Evolutionary conservation across 257 asterid species (phyloP), one percentile per base, ranked within the genome.

Genomic region (Solanum etuberosum): DNA sequence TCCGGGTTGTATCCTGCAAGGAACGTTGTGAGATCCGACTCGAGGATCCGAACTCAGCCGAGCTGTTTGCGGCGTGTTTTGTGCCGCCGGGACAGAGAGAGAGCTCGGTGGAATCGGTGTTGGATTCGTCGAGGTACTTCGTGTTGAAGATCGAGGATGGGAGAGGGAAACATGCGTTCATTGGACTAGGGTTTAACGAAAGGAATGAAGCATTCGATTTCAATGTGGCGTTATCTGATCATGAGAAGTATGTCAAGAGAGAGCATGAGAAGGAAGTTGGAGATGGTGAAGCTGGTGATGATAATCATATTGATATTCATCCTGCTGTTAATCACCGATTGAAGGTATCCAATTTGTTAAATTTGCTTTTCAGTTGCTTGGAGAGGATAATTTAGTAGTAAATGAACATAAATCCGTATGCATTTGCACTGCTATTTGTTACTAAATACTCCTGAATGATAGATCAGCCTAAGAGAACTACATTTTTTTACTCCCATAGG

Each of bases 151-250:
- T 96, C 91, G 99, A 96, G 93, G 99, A 96, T 29, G 99, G 99
- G 12, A 87, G 92, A 2, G 99, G 98, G 61, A 95, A 95, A 90
- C 95, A 95, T 91, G 99, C 99, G 13, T 95, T 97, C 25, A 88
- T 95, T 35, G 99, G 99, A 46, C 83, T 97, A 63, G 98, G 99
- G 88, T 97, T 97, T 88, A 89, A 87, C 81, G 99, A 97, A 93
- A 90, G 98, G 90, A 97, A 97, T n/a, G 99, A 95, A 93, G 99
- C 98, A 13, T 95, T 96, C 70, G 99, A 96, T 94, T 96, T 96
- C 86, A 96, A 96, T 81, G 98, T 95, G 23, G 98, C 98, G 5
- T 84, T 96, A 86, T 94, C 98, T 59, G 98, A 96, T 94, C 97
- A 94, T 78, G 99, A 96, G 42, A 96, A 96, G 94, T 94, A 95